Evolutionary conservation across 805 yeast species (phyloP), one percentile per base, ranked within the genome.

Genomic region (Alloascoidea africana): DNA sequence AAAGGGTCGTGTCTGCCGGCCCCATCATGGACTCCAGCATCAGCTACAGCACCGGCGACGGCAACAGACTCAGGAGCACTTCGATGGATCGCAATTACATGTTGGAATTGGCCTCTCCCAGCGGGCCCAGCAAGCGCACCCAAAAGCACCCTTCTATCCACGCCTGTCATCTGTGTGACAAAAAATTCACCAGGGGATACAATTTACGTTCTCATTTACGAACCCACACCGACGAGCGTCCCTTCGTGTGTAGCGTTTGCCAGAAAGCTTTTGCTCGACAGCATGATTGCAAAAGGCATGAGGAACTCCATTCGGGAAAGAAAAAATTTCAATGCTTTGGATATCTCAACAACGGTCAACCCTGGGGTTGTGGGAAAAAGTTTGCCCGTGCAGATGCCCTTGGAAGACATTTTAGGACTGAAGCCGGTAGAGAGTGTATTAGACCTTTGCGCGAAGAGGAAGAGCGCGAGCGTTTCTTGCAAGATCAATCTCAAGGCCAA

Each of bases 131-230:
- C 35, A 69, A 69, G 50, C 56, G 82, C 16, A 62, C 69, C 4
- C 85, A 79, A 47, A 79, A 77, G 43, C 76, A 76, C 49, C 89
- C 89, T 0, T 70, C 82, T 16, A 66, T 73, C 5, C 81, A 71
- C 55, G 79, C 53, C 59, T 89, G 97, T 55, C 75, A 76, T 41
- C 58, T 82, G 33, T 89, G 98, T 57, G 86, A 76, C 32, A 86
- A 85, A 56, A 62, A 77, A 36, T 89, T 89, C 54, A 89, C 97
- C 2, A 62, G 97, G 39, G 95, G 95, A 0, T 91, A 91, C 55
- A 91, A 91, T 53, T 63, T 89, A 46, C 84, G 89, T 47, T 83
- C 95, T 0, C 98, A 89, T 58, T 61, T 82, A 51, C 64, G 96
- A 41, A 89, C 97, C 0, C 98, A 81, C 53, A 75, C 84, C 3